Percentiles rank a stretch among this genome's conserved stretches.
These are phyloP conservation scores for Physcomitrellopsis africana DNA, from an alignment of 225 moss, liverwort and hornwort genomes.

Conservation along the genomic window DNA sequence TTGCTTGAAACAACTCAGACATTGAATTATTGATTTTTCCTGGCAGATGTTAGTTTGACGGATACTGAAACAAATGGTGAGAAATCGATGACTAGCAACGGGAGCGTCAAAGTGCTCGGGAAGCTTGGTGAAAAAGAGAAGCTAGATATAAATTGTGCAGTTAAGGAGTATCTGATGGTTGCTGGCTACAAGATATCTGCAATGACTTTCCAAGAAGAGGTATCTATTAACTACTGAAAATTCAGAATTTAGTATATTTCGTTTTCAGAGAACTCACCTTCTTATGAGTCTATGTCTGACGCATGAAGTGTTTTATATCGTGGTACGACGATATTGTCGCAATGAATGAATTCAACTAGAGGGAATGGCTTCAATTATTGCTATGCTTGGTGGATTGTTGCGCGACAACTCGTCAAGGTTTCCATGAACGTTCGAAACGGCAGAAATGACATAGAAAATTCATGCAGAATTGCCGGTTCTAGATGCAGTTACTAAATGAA, in stretches of 20 bases:
- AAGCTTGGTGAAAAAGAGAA: constrained; percentile 77
- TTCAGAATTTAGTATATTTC: constrained; percentile 10
- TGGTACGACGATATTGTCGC: constrained; percentile 3
- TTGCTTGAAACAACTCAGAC: constrained; percentile 12
- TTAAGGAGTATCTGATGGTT: constrained; percentile 86
- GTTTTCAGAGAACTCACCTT: background rate
- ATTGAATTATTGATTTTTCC: constrained; percentile 29
- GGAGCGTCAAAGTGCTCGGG: constrained; percentile 55
- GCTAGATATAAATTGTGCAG: constrained; percentile 78
- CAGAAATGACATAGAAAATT: constrained; percentile 13
- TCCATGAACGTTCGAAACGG: background rate
- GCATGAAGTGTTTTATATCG: background rate
- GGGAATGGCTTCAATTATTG: background rate
- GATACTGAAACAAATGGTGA: constrained; percentile 39
- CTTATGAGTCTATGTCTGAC: constrained; percentile 22
- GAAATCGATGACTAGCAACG: constrained; percentile 39
- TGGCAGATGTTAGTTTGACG: constrained; percentile 44
- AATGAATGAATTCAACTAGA: constrained; percentile 20
- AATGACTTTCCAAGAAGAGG: constrained; percentile 97
- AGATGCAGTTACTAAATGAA: constrained; percentile 1
- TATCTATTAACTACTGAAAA: constrained; percentile 28
- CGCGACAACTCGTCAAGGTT: constrained; percentile 17
- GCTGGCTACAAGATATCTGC: constrained; percentile 91
- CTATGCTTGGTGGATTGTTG: constrained; percentile 23
- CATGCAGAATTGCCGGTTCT: constrained; percentile 17